These are phyloP conservation scores for Falciphora oryzae DNA, from an alignment of 2,329 filamentous ascomycete genomes.

Conservation along the genomic window DNA sequence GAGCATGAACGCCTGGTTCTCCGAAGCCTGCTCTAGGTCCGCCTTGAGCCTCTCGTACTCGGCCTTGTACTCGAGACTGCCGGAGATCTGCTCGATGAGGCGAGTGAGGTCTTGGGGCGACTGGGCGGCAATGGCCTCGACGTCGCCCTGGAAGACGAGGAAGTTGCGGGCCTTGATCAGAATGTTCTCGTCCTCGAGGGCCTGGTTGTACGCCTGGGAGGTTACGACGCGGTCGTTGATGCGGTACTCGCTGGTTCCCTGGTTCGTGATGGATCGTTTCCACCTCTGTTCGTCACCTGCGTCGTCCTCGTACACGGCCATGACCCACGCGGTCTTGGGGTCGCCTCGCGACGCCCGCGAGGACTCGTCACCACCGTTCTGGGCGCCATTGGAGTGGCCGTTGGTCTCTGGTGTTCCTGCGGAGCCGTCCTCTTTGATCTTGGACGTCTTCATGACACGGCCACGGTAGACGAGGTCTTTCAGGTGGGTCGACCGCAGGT, in stretches of 20 bases:
- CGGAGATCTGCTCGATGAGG: constrained; percentile 95
- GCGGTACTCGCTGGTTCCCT: constrained; percentile 88
- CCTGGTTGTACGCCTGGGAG: constrained; percentile 88
- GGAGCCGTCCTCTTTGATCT: constrained; percentile 87
- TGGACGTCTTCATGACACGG: constrained; percentile 84
- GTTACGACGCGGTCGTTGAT: constrained; percentile 91
- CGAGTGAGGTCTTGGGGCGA: constrained; percentile 89
- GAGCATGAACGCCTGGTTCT: constrained; percentile 84
- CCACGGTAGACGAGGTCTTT: constrained; percentile 95
- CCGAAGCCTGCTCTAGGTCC: constrained; percentile 78
- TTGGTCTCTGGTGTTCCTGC: constrained; percentile 53
- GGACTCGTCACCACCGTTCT: constrained; percentile 53
- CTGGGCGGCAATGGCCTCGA: constrained; percentile 93
- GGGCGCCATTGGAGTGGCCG: constrained; percentile 55
- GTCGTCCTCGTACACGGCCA: constrained; percentile 98
- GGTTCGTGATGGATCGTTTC: constrained; percentile 89
- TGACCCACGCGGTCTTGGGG: constrained; percentile 95
- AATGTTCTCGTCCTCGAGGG: constrained; percentile 89
- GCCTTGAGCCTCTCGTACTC: constrained; percentile 90
- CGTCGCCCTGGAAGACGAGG: constrained; percentile 95
- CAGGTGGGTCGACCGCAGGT: constrained; percentile 87
- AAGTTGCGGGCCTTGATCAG: constrained; percentile 98
- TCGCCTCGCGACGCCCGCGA: constrained; percentile 66
- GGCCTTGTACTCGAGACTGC: constrained; percentile 87
- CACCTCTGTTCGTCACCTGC: constrained; percentile 90